These are phyloP conservation scores for Teratosphaeria nubilosa DNA, from an alignment of 2,329 filamentous ascomycete genomes.

Conservation along the genomic window DNA sequence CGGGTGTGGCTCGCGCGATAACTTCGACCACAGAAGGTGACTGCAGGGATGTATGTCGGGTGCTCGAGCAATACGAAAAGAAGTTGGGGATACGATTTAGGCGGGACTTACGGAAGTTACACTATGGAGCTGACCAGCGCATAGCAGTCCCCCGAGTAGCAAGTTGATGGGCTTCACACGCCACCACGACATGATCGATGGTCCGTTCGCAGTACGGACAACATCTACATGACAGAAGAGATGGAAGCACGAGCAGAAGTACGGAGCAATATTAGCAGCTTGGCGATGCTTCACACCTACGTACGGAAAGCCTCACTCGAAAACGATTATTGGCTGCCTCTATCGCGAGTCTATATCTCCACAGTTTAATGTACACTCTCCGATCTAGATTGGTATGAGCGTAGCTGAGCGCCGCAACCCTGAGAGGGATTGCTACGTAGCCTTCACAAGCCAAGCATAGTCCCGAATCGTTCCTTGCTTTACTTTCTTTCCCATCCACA, in stretches of 20 bases:
- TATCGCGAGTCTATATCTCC: background rate
- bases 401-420: background rate
- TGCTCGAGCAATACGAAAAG: background rate
- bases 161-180: background rate
- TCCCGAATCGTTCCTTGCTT: background rate
- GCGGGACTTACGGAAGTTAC: background rate
- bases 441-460: background rate
- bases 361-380: background rate
- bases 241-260: background rate
- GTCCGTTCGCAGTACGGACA: no score
- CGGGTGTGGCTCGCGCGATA: no score
- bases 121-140: background rate
- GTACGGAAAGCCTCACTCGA: background rate
- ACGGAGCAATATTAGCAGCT: background rate
- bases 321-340: background rate
- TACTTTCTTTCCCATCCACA: background rate
- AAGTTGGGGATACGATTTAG: background rate
- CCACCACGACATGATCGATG: background rate
- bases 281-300: background rate
- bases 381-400: background rate
- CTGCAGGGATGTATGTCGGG: background rate
- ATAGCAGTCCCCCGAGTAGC: no score
- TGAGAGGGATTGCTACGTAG: background rate
- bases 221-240: background rate
- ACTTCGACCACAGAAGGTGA: background rate